Evolutionary conservation across 2,329 filamentous ascomycete species (phyloP).

Genomic region (Paecilomyces sp.): DNA sequence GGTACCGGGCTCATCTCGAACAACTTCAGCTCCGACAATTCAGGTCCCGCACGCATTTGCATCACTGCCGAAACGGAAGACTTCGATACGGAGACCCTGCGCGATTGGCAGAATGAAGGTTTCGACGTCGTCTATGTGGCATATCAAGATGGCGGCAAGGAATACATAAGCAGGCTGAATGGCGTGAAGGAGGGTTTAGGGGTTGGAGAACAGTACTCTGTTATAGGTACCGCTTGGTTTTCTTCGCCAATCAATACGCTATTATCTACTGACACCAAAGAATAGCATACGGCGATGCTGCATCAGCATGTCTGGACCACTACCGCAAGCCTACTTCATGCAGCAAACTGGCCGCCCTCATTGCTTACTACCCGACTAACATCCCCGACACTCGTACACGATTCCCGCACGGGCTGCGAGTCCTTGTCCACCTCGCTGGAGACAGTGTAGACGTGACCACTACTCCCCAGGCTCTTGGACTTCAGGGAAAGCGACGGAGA

Average conservation of each 20-base stretch:
- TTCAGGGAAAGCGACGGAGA: conserved; percentile 45
- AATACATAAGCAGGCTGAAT: conserved; percentile 45
- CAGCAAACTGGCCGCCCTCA: conserved; percentile 46
- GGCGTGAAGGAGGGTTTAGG: conserved; percentile 49
- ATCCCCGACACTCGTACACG: conserved; percentile 44
- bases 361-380: conserved; percentile 57
- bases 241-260: neutral
- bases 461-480: conserved; percentile 44
- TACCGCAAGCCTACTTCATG: conserved; percentile 51
- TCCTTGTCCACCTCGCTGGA: conserved; percentile 54
- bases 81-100: conserved; percentile 49
- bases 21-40: conserved; percentile 15
- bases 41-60: conserved; percentile 21
- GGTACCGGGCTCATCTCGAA: conserved; percentile 28
- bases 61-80: conserved; percentile 27
- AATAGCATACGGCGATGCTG: conserved; percentile 56
- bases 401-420: conserved; percentile 32
- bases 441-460: conserved; percentile 42
- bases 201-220: conserved; percentile 53
- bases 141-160: conserved; percentile 45
- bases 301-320: conserved; percentile 51
- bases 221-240: conserved; percentile 45
- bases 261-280: neutral
- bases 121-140: conserved; percentile 54
- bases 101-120: conserved; percentile 54